Conservation (phyloP, 2,329 filamentous ascomycete species). For the Neocucurbitaria cava region DNA sequence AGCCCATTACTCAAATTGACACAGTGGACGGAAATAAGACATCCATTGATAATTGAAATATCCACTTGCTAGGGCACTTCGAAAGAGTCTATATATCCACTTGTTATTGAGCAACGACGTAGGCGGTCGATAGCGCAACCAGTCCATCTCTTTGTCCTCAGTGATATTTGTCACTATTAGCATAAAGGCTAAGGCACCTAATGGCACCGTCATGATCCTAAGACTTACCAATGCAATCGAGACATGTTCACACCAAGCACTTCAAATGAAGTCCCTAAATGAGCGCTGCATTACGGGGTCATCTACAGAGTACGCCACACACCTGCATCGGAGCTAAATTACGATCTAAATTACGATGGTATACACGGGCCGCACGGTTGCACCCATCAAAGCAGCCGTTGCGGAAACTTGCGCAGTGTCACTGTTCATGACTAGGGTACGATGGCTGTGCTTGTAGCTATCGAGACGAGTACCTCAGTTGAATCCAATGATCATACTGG, state of each 20-base stretch:
- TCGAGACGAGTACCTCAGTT: not conserved
- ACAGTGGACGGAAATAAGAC: not conserved
- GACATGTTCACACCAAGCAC: not conserved
- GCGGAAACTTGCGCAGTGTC: slow-evolving; percentile 8
- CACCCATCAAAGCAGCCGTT: slow-evolving; percentile 13
- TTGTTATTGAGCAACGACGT: not conserved
- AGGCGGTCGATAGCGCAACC: not conserved
- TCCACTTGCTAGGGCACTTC: too few species aligned
- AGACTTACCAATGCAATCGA: not conserved
- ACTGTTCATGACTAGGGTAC: slow-evolving; percentile 1
- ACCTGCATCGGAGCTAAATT: slow-evolving; percentile 3
- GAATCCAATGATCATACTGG: not conserved
- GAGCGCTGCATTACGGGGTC: not conserved
- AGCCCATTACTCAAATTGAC: not conserved
- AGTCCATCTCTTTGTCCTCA: not conserved
- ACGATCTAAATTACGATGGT: slow-evolving; percentile 2
- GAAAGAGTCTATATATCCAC: not conserved
- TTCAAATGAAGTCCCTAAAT: not conserved
- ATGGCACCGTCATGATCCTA: not conserved
- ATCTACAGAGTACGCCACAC: slow-evolving; percentile 2
- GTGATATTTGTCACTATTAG: too few species aligned
- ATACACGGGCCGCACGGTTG: slow-evolving; percentile 13
- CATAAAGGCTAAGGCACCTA: too few species aligned
- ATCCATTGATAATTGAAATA: not conserved
- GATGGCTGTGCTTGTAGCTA: not conserved